Base-by-base conservation (phyloP, 768 basidiomycete genomes). In the Tricholoma furcatifolium region DNA sequence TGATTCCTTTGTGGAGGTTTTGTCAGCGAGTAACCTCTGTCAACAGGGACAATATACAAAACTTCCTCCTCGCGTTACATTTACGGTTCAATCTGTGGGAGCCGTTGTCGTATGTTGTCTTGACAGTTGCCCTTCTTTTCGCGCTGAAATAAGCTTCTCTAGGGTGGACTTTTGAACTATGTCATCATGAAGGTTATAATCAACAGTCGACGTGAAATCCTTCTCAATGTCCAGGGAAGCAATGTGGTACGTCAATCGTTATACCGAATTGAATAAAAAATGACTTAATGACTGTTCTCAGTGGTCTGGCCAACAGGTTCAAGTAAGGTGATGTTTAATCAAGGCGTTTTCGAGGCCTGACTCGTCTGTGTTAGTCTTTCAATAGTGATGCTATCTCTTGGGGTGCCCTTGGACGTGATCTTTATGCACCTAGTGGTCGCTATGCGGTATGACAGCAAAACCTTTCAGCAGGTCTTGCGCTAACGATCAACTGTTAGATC, bases 61-160 rank as follows among this genome's bases (percentile, higher is more conserved):
- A 67, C 74, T 87, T 38, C 82, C 84, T 34, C 85, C 85, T 41
- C 80, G 83, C 8, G 77, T 78, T 31, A 80, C 84, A 2, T 86
- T 87, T 65, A 72, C 76, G 17, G 81, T 81, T 6, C 84, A 85
- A 60, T 74, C 71, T 30, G 47, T 76, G 42, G 84, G 85, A 1
- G 79, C 82, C 6, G 65, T 87, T 39, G 67, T 86, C 31, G 84
- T 80, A 48, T 54, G 74, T 17, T 1, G 20, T 17, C 18, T 60
- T 11, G 20, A 32, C 10, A 31, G 18, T n/a, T 18, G 12, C 8
- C 11, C 8, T 2, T 5, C 24, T 47, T 23, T 45, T 39, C 47
- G 32, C 1, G 32, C 35, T 42, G 17, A 48, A 9, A 14, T 12
- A 32, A 7, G 20, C 31, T 17, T 47, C 11, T 14, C 18, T 36